Conservation (phyloP, 192 early-diverging fungal genomes). For the Coemansia sp. region DNA sequence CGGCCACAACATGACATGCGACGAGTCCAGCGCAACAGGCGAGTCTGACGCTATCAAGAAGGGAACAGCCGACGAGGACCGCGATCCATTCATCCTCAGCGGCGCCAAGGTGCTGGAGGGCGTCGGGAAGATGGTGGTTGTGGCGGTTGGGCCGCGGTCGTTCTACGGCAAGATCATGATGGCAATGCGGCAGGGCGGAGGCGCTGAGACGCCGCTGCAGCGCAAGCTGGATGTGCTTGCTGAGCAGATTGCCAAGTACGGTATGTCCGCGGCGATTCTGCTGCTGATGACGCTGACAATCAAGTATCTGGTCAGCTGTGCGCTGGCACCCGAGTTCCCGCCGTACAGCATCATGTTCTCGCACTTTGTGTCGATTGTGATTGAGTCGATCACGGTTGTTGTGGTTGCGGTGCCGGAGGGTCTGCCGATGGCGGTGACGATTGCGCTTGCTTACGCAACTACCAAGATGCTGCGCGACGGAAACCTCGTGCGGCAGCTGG, state of each 20-base stretch:
- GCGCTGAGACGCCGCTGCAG: slow-evolving; percentile 87
- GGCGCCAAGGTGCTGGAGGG: slow-evolving; percentile 92
- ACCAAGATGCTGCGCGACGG: slow-evolving; percentile 81
- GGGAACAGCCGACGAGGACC: slow-evolving; percentile 47
- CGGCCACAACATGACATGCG: slow-evolving; percentile 79
- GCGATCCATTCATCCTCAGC: slow-evolving; percentile 82
- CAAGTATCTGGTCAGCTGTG: slow-evolving; percentile 63
- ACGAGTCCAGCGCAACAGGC: slow-evolving; percentile 92
- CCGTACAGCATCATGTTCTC: slow-evolving; percentile 58
- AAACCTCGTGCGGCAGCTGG: slow-evolving; percentile 77
- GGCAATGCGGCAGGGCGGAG: slow-evolving; percentile 67
- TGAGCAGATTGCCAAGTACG: slow-evolving; percentile 94
- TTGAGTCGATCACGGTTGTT: slow-evolving; percentile 80
- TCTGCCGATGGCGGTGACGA: slow-evolving; percentile 83
- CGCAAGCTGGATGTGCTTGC: slow-evolving; percentile 86
- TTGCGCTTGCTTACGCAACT: slow-evolving; percentile 81
- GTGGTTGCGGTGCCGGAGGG: slow-evolving; percentile 89
- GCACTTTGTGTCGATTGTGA: slow-evolving; percentile 67
- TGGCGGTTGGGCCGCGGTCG: slow-evolving; percentile 82
- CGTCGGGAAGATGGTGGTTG: slow-evolving; percentile 79
- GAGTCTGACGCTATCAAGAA: slow-evolving; percentile 89
- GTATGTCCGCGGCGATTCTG: slow-evolving; percentile 75
- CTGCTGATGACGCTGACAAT: slow-evolving; percentile 77
- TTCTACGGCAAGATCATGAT: slow-evolving; percentile 91
- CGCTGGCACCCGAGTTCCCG: slow-evolving; percentile 61